Percentiles rank a stretch among this genome's conserved stretches.
Evolutionary conservation across 2,329 filamentous ascomycete genomes (phyloP).

Genomic region (Orbilia javanica): DNA sequence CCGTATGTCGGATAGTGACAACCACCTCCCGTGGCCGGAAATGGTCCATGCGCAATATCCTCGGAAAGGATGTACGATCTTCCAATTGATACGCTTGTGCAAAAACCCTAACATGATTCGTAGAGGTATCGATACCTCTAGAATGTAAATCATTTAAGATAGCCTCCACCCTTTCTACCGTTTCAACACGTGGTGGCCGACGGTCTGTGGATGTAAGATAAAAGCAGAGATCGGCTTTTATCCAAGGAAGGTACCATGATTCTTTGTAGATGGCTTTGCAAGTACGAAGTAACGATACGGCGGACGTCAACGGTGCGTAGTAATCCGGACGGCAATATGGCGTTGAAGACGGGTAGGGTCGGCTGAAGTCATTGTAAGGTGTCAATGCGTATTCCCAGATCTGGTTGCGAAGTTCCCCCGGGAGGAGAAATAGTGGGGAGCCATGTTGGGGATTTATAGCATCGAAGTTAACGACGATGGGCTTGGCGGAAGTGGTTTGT

Average conservation of each 20-base stretch:
- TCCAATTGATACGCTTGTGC: constrained; percentile 67
- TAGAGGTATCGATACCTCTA: constrained; percentile 59
- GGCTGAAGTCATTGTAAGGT: constrained; percentile 64
- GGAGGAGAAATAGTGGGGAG: constrained; percentile 63
- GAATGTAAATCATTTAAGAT: constrained; percentile 46
- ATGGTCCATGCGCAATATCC: constrained; percentile 61
- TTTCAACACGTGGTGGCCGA: constrained; percentile 62
- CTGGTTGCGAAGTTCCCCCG: constrained; percentile 68
- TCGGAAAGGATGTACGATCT: constrained; percentile 59
- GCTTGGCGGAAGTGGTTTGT: no score
- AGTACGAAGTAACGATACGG: constrained; percentile 66
- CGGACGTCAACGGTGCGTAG: constrained; percentile 64
- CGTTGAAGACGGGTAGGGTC: constrained; percentile 52
- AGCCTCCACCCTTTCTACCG: constrained; percentile 59
- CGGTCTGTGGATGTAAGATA: constrained; percentile 64
- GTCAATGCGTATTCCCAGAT: constrained; percentile 68
- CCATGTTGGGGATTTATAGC: not conserved
- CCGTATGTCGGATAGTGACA: constrained; percentile 69
- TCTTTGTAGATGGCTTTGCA: constrained; percentile 67
- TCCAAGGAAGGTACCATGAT: constrained; percentile 67
- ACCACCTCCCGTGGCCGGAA: constrained; percentile 65
- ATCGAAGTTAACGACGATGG: no score
- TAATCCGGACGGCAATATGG: constrained; percentile 67
- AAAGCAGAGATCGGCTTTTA: constrained; percentile 65
- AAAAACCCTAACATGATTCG: constrained; percentile 66